phyloP scores from a whole-genome alignment of 2,329 filamentous ascomycete genomes.

The Apiospora saccharicola region DNA sequence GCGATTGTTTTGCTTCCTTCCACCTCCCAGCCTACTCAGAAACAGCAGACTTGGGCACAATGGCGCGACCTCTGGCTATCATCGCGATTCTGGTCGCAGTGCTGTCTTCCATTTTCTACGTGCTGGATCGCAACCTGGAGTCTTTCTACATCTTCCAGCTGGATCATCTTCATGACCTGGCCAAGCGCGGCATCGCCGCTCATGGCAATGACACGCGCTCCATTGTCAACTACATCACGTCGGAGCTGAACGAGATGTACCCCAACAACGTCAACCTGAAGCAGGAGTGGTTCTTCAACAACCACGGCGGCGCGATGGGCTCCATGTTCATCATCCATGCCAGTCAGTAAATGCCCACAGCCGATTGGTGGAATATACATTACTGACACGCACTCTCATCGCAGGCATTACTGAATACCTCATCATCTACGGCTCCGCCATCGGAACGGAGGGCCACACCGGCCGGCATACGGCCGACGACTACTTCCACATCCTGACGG shows the following conservation, averaged over 20 bases:
- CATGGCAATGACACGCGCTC: conserved; percentile 79
- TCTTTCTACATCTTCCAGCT: conserved; percentile 80
- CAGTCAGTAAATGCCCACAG: conserved; percentile 59
- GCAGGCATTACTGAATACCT: conserved; percentile 81
- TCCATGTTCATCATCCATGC: conserved; percentile 91
- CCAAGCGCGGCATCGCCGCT: conserved; percentile 67
- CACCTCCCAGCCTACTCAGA: neutral
- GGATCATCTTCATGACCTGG: conserved; percentile 72
- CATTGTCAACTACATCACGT: conserved; percentile 74
- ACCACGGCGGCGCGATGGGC: conserved; percentile 90
- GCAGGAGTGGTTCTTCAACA: conserved; percentile 92
- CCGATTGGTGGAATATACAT: neutral
- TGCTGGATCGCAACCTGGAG: conserved; percentile 65
- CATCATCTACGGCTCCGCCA: conserved; percentile 84
- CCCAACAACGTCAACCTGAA: conserved; percentile 68
- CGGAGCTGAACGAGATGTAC: conserved; percentile 66
- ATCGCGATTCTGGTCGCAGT: conserved; percentile 42
- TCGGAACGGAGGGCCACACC: conserved; percentile 87
- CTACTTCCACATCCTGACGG: conserved; percentile 90
- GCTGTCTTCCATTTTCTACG: conserved; percentile 59
- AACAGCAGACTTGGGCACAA: neutral
- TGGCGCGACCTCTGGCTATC: conserved; percentile 24
- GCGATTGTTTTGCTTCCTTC: neutral
- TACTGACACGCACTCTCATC: neutral
- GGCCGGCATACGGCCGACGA: conserved; percentile 92